Evolutionary conservation across 495 filamentous ascomycete genomes (phyloP).

Genomic region (Choiromyces venosus): DNA sequence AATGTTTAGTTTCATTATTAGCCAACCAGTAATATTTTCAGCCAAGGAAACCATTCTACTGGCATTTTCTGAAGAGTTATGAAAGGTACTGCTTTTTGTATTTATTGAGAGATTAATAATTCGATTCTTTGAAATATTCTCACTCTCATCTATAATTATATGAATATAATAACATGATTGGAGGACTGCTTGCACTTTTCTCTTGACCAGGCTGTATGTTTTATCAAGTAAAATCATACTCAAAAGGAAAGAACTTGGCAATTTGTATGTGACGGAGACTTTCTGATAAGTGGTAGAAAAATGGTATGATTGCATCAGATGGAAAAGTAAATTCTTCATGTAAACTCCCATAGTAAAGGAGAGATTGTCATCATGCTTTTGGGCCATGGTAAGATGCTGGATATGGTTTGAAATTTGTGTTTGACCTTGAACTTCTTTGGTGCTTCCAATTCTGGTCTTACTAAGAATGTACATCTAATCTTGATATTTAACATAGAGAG

Average conservation of each 20-base stretch:
- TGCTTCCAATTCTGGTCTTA: too few relatives aligned
- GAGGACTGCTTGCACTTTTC: neutral
- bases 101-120: too few relatives aligned
- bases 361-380: neutral
- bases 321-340: slow-evolving; percentile 6
- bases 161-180: neutral
- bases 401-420: too few relatives aligned
- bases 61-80: neutral
- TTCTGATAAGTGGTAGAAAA: too few relatives aligned
- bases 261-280: neutral
- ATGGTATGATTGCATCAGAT: slow-evolving; percentile 1
- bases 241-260: slow-evolving; percentile 2
- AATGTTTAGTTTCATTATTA: too few relatives aligned
- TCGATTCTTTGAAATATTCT: too few relatives aligned
- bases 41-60: neutral
- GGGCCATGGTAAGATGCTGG: too few relatives aligned
- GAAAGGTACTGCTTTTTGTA: slow-evolving; percentile 4
- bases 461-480: too few relatives aligned
- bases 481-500: too few relatives aligned
- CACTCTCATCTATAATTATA: neutral
- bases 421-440: too few relatives aligned
- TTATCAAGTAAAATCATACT: slow-evolving; percentile 4
- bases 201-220: neutral
- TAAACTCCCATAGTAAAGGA: neutral
- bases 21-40: too few relatives aligned